phyloP scores from a whole-genome alignment of 176 grass and related monocot genomes.

The Urochloa ruziziensis region DNA sequence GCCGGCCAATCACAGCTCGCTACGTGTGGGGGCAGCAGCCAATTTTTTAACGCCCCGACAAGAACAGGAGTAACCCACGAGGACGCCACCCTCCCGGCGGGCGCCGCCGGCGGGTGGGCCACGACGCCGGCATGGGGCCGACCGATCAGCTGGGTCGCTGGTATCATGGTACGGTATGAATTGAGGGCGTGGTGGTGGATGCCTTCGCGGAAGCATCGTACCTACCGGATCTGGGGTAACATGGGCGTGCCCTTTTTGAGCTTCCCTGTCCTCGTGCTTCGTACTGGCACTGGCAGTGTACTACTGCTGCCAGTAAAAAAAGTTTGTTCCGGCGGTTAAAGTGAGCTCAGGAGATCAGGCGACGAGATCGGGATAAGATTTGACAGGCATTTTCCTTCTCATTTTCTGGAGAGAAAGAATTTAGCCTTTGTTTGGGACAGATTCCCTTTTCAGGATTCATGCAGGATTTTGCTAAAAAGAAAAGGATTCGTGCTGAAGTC shows the following conservation, averaged over 20 bases:
- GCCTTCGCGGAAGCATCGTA: neutral
- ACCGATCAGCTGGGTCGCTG: neutral
- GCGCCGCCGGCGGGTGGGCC: neutral
- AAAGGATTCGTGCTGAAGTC: neutral
- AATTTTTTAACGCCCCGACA: neutral
- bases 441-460: neutral
- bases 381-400: neutral
- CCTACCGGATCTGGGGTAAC: constrained; percentile 23
- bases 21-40: constrained; percentile 12
- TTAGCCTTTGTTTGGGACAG: too few species aligned
- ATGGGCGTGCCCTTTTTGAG: neutral
- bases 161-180: too few species aligned
- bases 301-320: neutral
- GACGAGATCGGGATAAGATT: neutral
- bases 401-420: too few species aligned
- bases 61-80: neutral
- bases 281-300: neutral
- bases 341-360: neutral
- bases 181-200: too few species aligned
- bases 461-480: too few species aligned
- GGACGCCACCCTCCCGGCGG: neutral
- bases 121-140: rapidly evolving
- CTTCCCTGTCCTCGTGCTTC: neutral
- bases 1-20: neutral
- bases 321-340: neutral